Evolutionary conservation across 345 rosid genomes (phyloP), one percentile per base, ranked within the genome.

Genomic region (Nasturtium officinale): DNA sequence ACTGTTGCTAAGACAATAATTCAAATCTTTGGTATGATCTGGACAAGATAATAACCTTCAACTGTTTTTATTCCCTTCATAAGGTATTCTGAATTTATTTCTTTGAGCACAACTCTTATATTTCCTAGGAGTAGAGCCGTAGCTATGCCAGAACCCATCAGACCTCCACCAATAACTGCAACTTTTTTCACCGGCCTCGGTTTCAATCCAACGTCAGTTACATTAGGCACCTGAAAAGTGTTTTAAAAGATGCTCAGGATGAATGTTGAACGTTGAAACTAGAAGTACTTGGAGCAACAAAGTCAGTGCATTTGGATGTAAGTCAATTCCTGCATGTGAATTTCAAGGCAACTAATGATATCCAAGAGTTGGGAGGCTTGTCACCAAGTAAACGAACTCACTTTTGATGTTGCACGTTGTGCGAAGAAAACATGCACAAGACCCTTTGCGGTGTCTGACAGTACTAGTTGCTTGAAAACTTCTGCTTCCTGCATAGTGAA

Each of bases 121-220:
- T 88, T 84, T 85, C 85, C 75, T 74, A 85, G 11, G 55, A 94
- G 78, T 53, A 89, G 86, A 52, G 91, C 94, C 0, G 98, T 89
- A 76, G 96, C 89, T 55, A 93, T 93, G 80, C 97, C 98, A 79
- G 96, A 90, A 72, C 98, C 98, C 97, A 94, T 94, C 47, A 94
- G 83, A 64, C 98, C 98, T 75, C 98, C 97, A 78, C 98, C 98
- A 77, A 94, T 89, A 59, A 94, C 89, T 61, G 98, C 97, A 77
- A 86, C 95, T 77, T 91, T 94, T 78, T 85, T 94, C 23, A 87
- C 74, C 63, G 72, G 72, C 77, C 90, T 84, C 11, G 97, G 97
- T 79, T 94, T 91, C 67, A 94, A 87, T 60, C 96, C 93, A 82
- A 79, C 45, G 78, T 91, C 97, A 59, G 98, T 84, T 61, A 94